Conservation (phyloP, 2,329 filamentous ascomycete species). For the Dactylellina drechsleri region DNA sequence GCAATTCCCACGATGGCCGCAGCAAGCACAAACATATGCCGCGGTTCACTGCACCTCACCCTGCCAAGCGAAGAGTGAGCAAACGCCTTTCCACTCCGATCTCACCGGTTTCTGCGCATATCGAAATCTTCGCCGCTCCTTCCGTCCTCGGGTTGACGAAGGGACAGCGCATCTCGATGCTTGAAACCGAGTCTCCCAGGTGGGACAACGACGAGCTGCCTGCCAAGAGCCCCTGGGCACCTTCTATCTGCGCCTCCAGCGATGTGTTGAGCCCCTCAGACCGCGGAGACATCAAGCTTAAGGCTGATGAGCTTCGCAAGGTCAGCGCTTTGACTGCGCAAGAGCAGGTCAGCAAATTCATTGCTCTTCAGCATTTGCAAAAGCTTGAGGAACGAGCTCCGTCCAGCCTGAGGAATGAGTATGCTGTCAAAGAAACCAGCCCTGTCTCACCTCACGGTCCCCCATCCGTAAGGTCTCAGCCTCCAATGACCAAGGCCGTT, state of each 20-base stretch:
- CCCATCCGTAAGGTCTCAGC: conserved; percentile 38
- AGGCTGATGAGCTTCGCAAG: conserved; percentile 76
- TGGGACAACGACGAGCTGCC: conserved; percentile 49
- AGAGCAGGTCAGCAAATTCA: conserved; percentile 91
- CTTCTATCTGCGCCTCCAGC: conserved; percentile 88
- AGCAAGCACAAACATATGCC: conserved; percentile 36
- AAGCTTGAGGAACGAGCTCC: conserved; percentile 61
- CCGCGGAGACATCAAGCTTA: conserved; percentile 66
- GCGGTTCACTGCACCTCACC: conserved; percentile 44
- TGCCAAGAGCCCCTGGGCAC: conserved; percentile 63
- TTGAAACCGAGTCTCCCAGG: conserved; percentile 46
- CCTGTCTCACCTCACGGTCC: conserved; percentile 48
- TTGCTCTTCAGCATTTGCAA: conserved; percentile 80
- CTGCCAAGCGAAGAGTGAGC: conserved; percentile 47
- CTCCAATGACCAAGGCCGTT: conserved; percentile 45
- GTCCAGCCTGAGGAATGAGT: conserved; percentile 44
- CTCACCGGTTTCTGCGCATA: conserved; percentile 42
- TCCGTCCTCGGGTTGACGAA: conserved; percentile 39
- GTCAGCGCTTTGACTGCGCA: conserved; percentile 81
- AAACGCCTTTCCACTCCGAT: conserved; percentile 50
- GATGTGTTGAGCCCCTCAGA: conserved; percentile 82
- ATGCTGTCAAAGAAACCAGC: conserved; percentile 30
- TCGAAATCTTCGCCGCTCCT: conserved; percentile 53
- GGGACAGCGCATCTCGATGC: conserved; percentile 45
- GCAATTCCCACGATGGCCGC: conserved; percentile 33